A percentile compares a stretch with the other conserved stretches of the same genome.
These are phyloP conservation scores for Sclerotinia subarctica DNA, from an alignment of 2,329 filamentous ascomycete genomes.

Conservation along the genomic window DNA sequence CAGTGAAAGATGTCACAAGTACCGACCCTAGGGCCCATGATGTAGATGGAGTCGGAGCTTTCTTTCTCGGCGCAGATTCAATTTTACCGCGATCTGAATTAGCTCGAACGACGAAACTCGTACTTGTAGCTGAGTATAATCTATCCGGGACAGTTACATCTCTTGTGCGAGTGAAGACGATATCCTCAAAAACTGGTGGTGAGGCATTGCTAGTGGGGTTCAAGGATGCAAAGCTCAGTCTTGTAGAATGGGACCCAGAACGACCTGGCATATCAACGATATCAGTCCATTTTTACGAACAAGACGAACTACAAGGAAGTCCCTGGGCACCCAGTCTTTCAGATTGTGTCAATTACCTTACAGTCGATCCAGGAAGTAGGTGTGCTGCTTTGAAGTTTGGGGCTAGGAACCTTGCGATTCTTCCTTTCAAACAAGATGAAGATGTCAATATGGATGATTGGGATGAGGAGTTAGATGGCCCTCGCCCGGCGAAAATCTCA, in stretches of 20 bases:
- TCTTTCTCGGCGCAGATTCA: slow-evolving; percentile 62
- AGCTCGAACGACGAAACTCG: slow-evolving; percentile 69
- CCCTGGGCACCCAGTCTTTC: slow-evolving; percentile 78
- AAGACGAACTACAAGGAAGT: slow-evolving; percentile 78
- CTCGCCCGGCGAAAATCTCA: slow-evolving; percentile 48
- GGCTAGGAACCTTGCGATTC: slow-evolving; percentile 80
- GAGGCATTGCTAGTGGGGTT: slow-evolving; percentile 81
- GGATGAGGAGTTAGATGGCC: slow-evolving; percentile 76
- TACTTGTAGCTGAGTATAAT: slow-evolving; percentile 79
- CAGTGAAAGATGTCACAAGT: slow-evolving; percentile 45
- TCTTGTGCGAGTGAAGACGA: slow-evolving; percentile 71
- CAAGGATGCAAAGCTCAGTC: slow-evolving; percentile 86
- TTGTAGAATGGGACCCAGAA: slow-evolving; percentile 90
- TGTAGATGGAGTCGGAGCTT: slow-evolving; percentile 63
- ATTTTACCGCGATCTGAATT: slow-evolving; percentile 60
- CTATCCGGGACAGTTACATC: slow-evolving; percentile 83
- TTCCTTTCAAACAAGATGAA: slow-evolving; percentile 89
- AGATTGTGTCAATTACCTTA: slow-evolving; percentile 75
- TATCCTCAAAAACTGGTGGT: slow-evolving; percentile 72
- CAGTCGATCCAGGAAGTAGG: slow-evolving; percentile 84
- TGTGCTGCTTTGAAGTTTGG: slow-evolving; percentile 96
- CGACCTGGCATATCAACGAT: slow-evolving; percentile 77
- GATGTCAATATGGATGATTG: slow-evolving; percentile 91
- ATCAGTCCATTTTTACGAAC: slow-evolving; percentile 97
- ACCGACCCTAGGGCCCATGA: slow-evolving; percentile 53